Base-by-base conservation (phyloP, 495 filamentous ascomycete genomes). In the Recurvomyces mirabilis region DNA sequence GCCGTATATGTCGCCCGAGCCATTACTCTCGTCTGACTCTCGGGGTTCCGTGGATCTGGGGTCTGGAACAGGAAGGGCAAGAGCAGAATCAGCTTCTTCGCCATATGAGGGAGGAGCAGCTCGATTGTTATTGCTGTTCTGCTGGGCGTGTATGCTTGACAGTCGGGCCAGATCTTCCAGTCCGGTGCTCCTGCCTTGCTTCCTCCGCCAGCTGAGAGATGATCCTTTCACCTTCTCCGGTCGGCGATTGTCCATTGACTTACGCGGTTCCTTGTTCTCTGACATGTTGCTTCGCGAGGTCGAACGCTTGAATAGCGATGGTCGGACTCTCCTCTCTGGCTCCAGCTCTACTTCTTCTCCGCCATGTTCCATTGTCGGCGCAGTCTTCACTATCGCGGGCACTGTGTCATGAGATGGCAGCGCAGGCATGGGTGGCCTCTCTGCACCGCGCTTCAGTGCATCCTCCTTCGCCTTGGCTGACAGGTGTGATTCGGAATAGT, bases 401-500 rank as follows among this genome's bases (percentile, higher is more conserved):
- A 88, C 82, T 11, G 91, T 98, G 31, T 51, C 26, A 9, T 46
- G 43, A 18, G 75, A 66, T 35, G 75, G 53, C 42, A 58, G 32
- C 12, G 51, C 42, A 2, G 63, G 86, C 41, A 93, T 65, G 9
- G 84, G 84, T 31, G 84, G 86, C 9, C 47, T 46, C 10, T 51
- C 25, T 2, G 51, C 43, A 18, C 39, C 46, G n/a, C 69, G 58
- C 41, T 70, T 67, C 47, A 68, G 62, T 40, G 69, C 81, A 50
- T 84, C 81, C 43, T 82, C 74, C 60, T 80, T 87, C 32, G 83
- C 82, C 55, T 79, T 84, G 40, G 70, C 64, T 9, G 85, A 86
- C 39, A 95, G 69, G 57, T 94, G 87, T 35, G 91, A 84, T 62
- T 98, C 91, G 13, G 88, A 94, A 36, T 85, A 87, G 75, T 95